Conservation (phyloP, 2,329 filamentous ascomycete genomes). For the Phialophora verrucosa region DNA sequence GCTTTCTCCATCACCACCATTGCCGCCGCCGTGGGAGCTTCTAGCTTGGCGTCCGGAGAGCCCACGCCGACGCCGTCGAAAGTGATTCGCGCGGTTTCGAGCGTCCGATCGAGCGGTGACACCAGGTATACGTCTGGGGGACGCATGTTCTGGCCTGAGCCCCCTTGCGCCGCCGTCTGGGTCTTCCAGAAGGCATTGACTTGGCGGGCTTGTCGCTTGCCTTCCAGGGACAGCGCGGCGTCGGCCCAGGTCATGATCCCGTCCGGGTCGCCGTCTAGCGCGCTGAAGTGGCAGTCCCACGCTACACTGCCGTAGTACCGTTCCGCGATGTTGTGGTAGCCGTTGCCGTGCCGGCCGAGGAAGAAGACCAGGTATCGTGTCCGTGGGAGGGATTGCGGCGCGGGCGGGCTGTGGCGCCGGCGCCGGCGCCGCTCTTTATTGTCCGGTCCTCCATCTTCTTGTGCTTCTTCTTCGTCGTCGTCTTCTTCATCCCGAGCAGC, state of each 20-base stretch:
- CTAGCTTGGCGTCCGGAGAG: not conserved
- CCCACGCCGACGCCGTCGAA: constrained; percentile 52
- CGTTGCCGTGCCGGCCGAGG: constrained; percentile 66
- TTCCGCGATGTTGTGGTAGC: constrained; percentile 67
- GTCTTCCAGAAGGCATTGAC: constrained; percentile 57
- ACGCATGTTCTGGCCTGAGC: constrained; percentile 53
- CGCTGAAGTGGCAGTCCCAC: constrained; percentile 68
- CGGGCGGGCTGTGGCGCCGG: not conserved
- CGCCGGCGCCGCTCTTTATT: not conserved
- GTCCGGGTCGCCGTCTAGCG: constrained; percentile 59
- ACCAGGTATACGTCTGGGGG: constrained; percentile 62
- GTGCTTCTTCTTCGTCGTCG: not conserved
- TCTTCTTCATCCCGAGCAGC: constrained; percentile 38
- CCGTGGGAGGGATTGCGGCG: not conserved
- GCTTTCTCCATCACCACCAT: constrained; percentile 64
- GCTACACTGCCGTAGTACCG: constrained; percentile 61
- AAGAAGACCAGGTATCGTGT: constrained; percentile 63
- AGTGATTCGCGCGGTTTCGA: constrained; percentile 62
- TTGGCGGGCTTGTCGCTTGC: constrained; percentile 58
- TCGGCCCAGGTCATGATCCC: constrained; percentile 62
- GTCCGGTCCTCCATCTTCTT: constrained; percentile 2
- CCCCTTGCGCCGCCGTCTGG: constrained; percentile 46
- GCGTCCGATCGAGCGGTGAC: constrained; percentile 63
- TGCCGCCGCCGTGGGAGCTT: constrained; percentile 45
- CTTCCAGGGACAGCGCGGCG: constrained; percentile 61